Base-by-base conservation (phyloP, 2,329 filamentous ascomycete species). In the Colletotrichum tropicale region DNA sequence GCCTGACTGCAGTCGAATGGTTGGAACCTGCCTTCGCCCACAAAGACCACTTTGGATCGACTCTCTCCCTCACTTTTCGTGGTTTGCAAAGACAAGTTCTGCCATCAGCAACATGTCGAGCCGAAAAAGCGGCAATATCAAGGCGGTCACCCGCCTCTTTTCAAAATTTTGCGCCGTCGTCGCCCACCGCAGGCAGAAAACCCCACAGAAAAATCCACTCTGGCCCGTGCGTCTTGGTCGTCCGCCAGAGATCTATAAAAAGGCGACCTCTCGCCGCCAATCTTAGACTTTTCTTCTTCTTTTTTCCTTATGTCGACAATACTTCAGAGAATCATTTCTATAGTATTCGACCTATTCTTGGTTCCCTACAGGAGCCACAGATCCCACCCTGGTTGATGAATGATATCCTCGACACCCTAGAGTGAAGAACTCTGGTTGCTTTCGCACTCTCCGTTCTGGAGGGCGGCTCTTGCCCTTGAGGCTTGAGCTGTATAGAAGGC, bases 381-480 rank as follows among this genome's bases (percentile, higher is more conserved):
- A 95, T 91, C 92, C 93, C 92, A 96, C 93, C 94, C 95, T 95
- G 95, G 94, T 94, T 95, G 95, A 98, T 97, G 95, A 98, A 86
- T 87, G 83, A 95, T 91, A 93, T 95, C 95, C 94, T 95, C 95
- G 93, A 90, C 90, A 89, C 94, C 94, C 93, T 92, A 95, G 94
- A 96, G 94, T 97, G 94, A 96, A 94, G 90, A 89, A 87, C 88
- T 90, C 84, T 84, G 84, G 84, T 90, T 88, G 84, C 89, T 90
- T 87, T 91, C 90, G 90, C 76, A 80, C 89, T 89, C 87, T 88
- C 89, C 88, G 90, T 83, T 52, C 91, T 92, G 89, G 91, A 89
- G 86, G 90, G 91, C 91, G 91, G 90, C 76, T 72, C 38, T 71
- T 80, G 77, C 30, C 61, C 67, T 32, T 48, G 13, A 71, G 77